Conservation (phyloP, 805 yeast species). For the Saturnispora bothae region DNA sequence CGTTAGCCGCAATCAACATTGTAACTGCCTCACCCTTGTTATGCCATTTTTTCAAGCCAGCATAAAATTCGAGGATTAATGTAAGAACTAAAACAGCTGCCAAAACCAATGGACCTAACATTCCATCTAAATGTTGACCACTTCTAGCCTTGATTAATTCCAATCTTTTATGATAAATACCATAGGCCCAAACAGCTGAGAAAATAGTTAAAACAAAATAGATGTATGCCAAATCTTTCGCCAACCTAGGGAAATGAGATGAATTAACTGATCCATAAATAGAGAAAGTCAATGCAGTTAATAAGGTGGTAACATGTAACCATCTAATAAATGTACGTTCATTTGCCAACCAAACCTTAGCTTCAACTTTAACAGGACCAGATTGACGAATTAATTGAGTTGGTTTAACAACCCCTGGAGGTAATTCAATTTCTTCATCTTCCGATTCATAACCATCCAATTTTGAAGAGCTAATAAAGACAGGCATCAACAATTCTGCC, state of each 20-base stretch:
- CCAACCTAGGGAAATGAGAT: conserved; percentile 54
- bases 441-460: conserved; percentile 53
- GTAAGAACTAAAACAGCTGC: conserved; percentile 60
- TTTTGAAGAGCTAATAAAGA: conserved; percentile 24
- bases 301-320: conserved; percentile 79
- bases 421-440: conserved; percentile 76
- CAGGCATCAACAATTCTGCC: conserved; percentile 23
- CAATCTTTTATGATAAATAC: conserved; percentile 60
- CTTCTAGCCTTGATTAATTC: conserved; percentile 68
- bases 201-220: conserved; percentile 77
- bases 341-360: conserved; percentile 97
- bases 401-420: conserved; percentile 85
- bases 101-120: conserved; percentile 78
- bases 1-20: conserved; percentile 10
- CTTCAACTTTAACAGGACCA: conserved; percentile 90
- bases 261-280: conserved; percentile 64
- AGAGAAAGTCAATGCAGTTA: conserved; percentile 73
- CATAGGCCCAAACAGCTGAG: conserved; percentile 84
- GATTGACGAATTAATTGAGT: conserved; percentile 69
- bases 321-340: conserved; percentile 96
- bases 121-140: conserved; percentile 80
- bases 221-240: conserved; percentile 62
- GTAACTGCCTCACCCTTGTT: conserved; percentile 15
- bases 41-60: conserved; percentile 39
- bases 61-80: conserved; percentile 59